Evolutionary conservation across 306 rosid species (phyloP).

Genomic region (Inga laurina): DNA sequence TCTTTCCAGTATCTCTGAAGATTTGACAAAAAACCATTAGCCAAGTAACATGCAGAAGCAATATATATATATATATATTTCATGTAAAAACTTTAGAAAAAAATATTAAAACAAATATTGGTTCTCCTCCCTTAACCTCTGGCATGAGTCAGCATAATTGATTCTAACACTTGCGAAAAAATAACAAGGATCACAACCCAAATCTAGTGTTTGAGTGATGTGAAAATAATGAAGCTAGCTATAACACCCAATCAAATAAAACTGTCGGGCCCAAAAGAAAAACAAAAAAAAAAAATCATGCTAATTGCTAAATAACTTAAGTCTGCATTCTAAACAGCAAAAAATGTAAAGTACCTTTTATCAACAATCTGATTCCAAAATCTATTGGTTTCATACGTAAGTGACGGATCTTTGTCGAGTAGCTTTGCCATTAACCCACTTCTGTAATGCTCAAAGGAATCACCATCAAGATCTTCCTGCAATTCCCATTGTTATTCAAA

Average conservation of each 20-base stretch:
- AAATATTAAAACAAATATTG: too few species aligned
- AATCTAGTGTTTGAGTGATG: conserved; percentile 10
- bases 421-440: conserved; percentile 77
- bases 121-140: too few species aligned
- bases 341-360: conserved; percentile 55
- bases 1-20: too few species aligned
- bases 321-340: background rate
- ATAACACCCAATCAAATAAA: conserved; percentile 5
- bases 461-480: conserved; percentile 79
- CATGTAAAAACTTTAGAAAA: too few species aligned
- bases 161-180: background rate
- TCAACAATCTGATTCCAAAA: conserved; percentile 81
- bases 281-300: background rate
- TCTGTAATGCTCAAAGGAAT: conserved; percentile 77
- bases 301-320: background rate
- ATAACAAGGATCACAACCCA: background rate
- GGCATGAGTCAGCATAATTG: background rate
- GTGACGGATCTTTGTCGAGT: conserved; percentile 95
- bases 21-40: too few species aligned
- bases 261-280: background rate
- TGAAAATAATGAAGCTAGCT: background rate
- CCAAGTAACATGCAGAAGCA: too few species aligned
- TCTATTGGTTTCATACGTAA: conserved; percentile 73
- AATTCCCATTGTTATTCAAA: conserved; percentile 30
- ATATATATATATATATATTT: too few species aligned